These are phyloP conservation scores for Monosporascus sp. DNA, from an alignment of 2,329 filamentous ascomycete genomes.

Conservation along the genomic window DNA sequence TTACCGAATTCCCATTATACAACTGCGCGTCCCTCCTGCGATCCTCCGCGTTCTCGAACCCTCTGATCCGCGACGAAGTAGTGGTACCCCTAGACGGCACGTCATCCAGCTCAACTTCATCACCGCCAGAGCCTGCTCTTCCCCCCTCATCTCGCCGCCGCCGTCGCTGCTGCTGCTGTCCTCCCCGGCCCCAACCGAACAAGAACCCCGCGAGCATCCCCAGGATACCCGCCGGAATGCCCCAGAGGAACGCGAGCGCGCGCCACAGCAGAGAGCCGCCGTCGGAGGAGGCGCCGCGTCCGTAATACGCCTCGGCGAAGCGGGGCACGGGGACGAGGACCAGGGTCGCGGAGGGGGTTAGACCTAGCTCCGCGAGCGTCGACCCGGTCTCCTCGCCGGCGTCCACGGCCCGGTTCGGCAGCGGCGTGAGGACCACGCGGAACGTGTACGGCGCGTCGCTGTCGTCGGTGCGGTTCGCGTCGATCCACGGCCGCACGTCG, in stretches of 20 bases:
- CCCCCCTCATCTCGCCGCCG: not conserved
- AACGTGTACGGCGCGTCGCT: slow-evolving; percentile 69
- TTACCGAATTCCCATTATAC: slow-evolving; percentile 88
- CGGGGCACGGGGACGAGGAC: slow-evolving; percentile 68
- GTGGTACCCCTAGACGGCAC: slow-evolving; percentile 20
- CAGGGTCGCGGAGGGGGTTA: slow-evolving; percentile 76
- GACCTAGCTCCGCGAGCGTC: slow-evolving; percentile 61
- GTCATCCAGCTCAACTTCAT: slow-evolving; percentile 25
- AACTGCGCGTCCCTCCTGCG: slow-evolving; percentile 61
- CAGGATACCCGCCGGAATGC: slow-evolving; percentile 20
- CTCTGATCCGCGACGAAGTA: slow-evolving; percentile 34
- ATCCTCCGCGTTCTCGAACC: slow-evolving; percentile 49
- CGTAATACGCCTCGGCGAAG: slow-evolving; percentile 19
- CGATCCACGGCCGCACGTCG: slow-evolving; percentile 75
- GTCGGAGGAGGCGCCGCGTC: slow-evolving; percentile 31
- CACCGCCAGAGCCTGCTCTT: slow-evolving; percentile 4
- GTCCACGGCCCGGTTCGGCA: slow-evolving; percentile 70
- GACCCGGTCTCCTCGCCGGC: slow-evolving; percentile 66
- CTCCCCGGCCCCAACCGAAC: slow-evolving; percentile 10
- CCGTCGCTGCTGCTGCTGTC: not conserved
- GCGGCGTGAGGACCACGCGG: slow-evolving; percentile 75
- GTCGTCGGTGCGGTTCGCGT: slow-evolving; percentile 27
- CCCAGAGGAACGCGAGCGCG: slow-evolving; percentile 10
- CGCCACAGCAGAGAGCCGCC: slow-evolving; percentile 23
- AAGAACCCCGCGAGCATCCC: slow-evolving; percentile 16